Evolutionary conservation across 2,329 filamentous ascomycete species (phyloP), one percentile per base, ranked within the genome.

Genomic region (Penicillium sp.): DNA sequence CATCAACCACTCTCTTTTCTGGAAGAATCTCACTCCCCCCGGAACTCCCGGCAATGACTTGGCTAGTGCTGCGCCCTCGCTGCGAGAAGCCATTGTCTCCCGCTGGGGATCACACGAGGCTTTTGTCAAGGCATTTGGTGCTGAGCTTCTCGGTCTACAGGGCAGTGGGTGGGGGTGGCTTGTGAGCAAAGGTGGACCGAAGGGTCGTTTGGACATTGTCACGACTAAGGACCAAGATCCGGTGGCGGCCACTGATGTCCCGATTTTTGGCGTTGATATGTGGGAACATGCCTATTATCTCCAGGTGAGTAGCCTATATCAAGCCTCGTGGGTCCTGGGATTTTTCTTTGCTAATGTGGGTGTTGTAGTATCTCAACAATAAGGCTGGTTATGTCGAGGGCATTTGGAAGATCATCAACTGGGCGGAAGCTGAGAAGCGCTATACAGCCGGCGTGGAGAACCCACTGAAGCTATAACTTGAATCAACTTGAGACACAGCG

Each of bases 241-340:
- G 1, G 84, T 96, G 22, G 82, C 93, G 45, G 91, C 90, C 30
- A 87, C 88, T 72, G 89, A 89, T 72, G 84, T 88, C 65, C 92
- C 93, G 7, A 80, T 97, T 28, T 81, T 97, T 55, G 92, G 91
- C 0, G 83, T 96, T 2, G 92, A 96, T 75, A 94, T 96, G 86
- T 96, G 92, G 92, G 92, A 96, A 80, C 92, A 96, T 80, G 92
- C 92, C 0, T 96, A 96, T 74, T 96, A 96, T 73, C 79, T 96
- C 19, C 91, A 92, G 82, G 87, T 88, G 63, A 66, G 79, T 60
- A 25, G 22, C 5, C 37, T 33, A 8, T 10, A 35, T 53, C 7
- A 22, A 25, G 16, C 22, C 2, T 53, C 4, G n/a, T 14, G 25
- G 33, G 3, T 4, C 13, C 46, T 1, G 25, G 7, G 10, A 11